Base-by-base conservation (phyloP, 306 rosid genomes). In the Oxytropis ochrocephala region DNA sequence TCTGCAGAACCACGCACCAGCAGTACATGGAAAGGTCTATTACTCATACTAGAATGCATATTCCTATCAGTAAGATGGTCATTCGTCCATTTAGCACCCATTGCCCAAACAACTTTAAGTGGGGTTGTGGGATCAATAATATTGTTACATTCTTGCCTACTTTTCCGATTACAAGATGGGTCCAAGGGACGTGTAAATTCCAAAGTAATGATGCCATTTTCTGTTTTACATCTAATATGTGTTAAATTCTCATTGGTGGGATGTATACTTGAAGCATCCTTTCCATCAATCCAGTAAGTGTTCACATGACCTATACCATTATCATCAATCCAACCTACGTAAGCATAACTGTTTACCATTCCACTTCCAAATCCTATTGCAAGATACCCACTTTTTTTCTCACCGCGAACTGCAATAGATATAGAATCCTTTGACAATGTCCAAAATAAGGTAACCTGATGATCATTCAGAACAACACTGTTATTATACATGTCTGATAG, bases 391-490 rank as follows among this genome's bases (percentile, higher is more conserved):
- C 96, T 87, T 75, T 88, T 89, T 66, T 87, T 91, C 91, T 91
- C 97, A 12, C 79, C 89, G 30, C 96, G 93, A 62, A 89, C 96
- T 2, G 97, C 96, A 49, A 91, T 74, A 1, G 86, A 83, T 76
- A 91, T 83, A 0, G 89, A 83, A 73, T 82, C 78, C 70, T 78
- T 83, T 12, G 85, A 67, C 80, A 91, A 12, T 2, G 96, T 86
- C 97, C 97, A 91, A 74, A 86, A 91, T 70, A 88, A 83, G 10
- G 93, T 78, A 73, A 88, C 91, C 82, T 88, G 97, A 52, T 91
- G 96, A 79, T 91, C 97, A 73, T 91, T 96, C 82, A 91, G 77
- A 68, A 83, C 11, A 69, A 87, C 97, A 82, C 93, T 91, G 83
- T 75, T 91, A 67, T 85, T 85, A 69, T 86, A 91, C 97, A 91